A percentile compares a stretch with the other conserved stretches of the same genome.
Evolutionary conservation across 164 flowering plant species (phyloP).

Genomic region (Taxillus chinensis): DNA sequence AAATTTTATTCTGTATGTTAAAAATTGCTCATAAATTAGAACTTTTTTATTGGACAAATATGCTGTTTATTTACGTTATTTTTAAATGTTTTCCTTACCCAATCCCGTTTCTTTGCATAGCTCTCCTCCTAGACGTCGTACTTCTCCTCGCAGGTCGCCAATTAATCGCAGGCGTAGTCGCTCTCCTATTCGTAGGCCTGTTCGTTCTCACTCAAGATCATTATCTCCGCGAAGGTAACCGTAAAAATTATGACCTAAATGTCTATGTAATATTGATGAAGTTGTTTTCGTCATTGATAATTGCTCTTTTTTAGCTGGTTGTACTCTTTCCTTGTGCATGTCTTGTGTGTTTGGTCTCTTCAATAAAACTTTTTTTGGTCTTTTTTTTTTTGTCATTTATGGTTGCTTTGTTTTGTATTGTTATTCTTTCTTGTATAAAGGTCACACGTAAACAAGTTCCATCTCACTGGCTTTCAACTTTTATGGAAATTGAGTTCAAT

Average conservation of each 20-base stretch:
- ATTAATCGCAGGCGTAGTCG: constrained; percentile 72
- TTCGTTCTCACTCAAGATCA: constrained; percentile 72
- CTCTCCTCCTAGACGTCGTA: constrained; percentile 71
- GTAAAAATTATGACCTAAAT: too few species aligned
- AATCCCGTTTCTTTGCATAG: constrained; percentile 19
- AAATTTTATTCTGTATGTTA: background rate
- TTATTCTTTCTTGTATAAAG: too few species aligned
- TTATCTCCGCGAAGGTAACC: constrained; percentile 76
- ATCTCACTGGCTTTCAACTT: too few species aligned
- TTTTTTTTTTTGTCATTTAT: too few species aligned
- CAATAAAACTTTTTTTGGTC: too few species aligned
- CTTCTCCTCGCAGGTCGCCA: constrained; percentile 92
- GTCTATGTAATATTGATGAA: background rate
- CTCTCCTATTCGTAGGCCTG: constrained; percentile 79
- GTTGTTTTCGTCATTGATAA: background rate
- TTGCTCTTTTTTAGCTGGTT: background rate
- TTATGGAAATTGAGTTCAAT: too few species aligned
- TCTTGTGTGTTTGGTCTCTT: too few species aligned
- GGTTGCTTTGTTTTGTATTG: too few species aligned
- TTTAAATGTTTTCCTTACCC: background rate
- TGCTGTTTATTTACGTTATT: background rate
- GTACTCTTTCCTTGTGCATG: background rate
- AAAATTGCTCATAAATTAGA: background rate
- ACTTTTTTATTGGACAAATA: background rate
- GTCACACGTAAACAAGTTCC: too few species aligned